Evolutionary conservation across 257 asterid genomes (phyloP), one percentile per base, ranked within the genome.

Genomic region (Nicotiana knightiana): DNA sequence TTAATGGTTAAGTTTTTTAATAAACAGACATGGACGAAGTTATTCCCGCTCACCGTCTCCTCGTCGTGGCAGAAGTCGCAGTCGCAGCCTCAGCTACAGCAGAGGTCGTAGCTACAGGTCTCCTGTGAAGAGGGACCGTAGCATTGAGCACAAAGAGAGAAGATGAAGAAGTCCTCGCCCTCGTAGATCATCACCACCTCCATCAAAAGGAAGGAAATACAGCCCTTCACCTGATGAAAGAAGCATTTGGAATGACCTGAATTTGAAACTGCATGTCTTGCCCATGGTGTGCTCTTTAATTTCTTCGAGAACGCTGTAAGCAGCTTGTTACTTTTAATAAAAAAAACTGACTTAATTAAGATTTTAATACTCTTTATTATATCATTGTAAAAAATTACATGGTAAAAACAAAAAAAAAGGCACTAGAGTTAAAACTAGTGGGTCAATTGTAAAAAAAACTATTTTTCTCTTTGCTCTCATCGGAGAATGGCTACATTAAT

Each of bases 51-150:
- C 93, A 15, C 93, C 91, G 70, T 87, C 92, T 73, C 91, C 93
- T 65, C 88, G 87, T 43, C 93, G 88, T 62, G 92, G 89, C 18
- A 82, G 89, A 67, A 86, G 87, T 76, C 84, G 24, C 24, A 21
- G 24, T 21, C 24, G 88, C 48, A 86, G 89, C 81, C 89, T 85
- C 11, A 89, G 90, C 86, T 85, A 81, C 82, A 89, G 90, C 83
- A 83, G 91, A 85, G 86, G 92, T 24, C 85, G 86, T 35, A 90
- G 92, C 87, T 88, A 85, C 91, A 90, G 93, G 93, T 88, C 93
- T 59, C 92, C 91, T 11, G 81, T 79, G 67, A 87, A 82, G 86
- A 85, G 89, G 83, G 92, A 87, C 33, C 90, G 85, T 21, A 84
- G 91, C 76, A 71, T 87, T 57, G 92, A 89, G 46, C 86, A 46